A percentile compares a stretch with the other conserved stretches of the same genome.
phyloP scores from a whole-genome alignment of 331 rosid species.

The Pyracantha coccinea region DNA sequence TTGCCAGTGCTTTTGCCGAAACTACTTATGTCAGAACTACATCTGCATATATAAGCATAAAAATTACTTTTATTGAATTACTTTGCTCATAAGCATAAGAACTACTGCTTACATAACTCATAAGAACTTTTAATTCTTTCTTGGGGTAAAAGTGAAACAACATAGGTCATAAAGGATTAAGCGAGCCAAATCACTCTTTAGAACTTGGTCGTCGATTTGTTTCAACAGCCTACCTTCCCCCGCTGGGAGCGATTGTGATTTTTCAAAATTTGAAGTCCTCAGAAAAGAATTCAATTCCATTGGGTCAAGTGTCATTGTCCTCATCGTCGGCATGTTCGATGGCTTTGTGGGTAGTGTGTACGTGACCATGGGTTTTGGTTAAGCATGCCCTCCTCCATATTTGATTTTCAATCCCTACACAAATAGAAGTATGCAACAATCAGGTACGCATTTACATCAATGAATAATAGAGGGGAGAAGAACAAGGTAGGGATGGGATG shows the following conservation, averaged over 20 bases:
- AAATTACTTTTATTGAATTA: neutral
- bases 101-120: neutral
- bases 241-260: neutral
- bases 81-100: neutral
- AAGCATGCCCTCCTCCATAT: slow-evolving; percentile 9
- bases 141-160: neutral
- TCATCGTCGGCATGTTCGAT: slow-evolving; percentile 12
- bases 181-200: too few species aligned
- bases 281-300: neutral
- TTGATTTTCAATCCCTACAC: slow-evolving; percentile 1
- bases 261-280: neutral
- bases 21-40: too few species aligned
- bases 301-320: slow-evolving; percentile 49
- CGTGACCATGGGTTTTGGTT: slow-evolving; percentile 12
- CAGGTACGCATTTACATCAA: slow-evolving; percentile 17
- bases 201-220: too few species aligned
- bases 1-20: neutral
- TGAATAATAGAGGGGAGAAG: slow-evolving; percentile 17
- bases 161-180: too few species aligned
- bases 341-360: too few species aligned
- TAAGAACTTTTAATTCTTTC: neutral
- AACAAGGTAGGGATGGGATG: slow-evolving; percentile 3
- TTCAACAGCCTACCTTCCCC: neutral
- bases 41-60: neutral
- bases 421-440: neutral